A percentile compares a stretch with the other conserved stretches of the same genome.
Conservation (phyloP, 768 basidiomycete species). For the Pleurotus eryngii region DNA sequence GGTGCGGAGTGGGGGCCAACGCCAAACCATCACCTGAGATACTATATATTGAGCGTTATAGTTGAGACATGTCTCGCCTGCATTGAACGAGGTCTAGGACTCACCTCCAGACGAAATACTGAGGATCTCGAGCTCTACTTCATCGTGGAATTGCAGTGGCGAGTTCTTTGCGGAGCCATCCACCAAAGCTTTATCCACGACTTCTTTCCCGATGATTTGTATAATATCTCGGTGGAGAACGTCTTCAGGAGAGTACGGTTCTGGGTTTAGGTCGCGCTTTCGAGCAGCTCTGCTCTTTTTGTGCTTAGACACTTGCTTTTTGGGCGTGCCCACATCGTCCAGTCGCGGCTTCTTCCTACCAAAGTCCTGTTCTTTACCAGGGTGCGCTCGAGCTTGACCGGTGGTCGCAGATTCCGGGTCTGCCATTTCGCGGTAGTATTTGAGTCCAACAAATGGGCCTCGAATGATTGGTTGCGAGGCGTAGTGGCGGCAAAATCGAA, state of each 20-base stretch:
- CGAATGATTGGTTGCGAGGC: not conserved
- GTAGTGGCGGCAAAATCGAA: not conserved
- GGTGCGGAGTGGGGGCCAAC: conserved; percentile 37
- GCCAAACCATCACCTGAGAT: conserved; percentile 66
- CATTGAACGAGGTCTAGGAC: conserved; percentile 13
- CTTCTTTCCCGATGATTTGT: conserved; percentile 59
- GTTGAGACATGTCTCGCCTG: not conserved
- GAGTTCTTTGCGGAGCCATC: conserved; percentile 51
- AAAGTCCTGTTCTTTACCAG: conserved; percentile 19
- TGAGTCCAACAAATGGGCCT: not conserved
- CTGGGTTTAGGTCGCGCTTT: conserved; percentile 31
- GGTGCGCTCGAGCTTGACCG: conserved; percentile 14
- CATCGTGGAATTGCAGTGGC: conserved; percentile 57
- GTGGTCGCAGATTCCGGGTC: conserved; percentile 15
- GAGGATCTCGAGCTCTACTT: conserved; percentile 65
- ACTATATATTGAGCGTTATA: not conserved
- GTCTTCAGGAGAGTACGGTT: conserved; percentile 69
- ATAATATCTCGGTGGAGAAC: conserved; percentile 73
- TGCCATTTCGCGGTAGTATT: not conserved
- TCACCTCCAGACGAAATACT: conserved; percentile 62
- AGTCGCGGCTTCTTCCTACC: conserved; percentile 26
- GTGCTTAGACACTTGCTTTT: not conserved
- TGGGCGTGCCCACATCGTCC: not conserved
- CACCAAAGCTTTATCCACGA: conserved; percentile 45
- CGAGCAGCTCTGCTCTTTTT: not conserved